These are phyloP conservation scores for Filobasidium uniguttulatum DNA, from an alignment of 1,284 basidiomycete genomes.

Conservation along the genomic window DNA sequence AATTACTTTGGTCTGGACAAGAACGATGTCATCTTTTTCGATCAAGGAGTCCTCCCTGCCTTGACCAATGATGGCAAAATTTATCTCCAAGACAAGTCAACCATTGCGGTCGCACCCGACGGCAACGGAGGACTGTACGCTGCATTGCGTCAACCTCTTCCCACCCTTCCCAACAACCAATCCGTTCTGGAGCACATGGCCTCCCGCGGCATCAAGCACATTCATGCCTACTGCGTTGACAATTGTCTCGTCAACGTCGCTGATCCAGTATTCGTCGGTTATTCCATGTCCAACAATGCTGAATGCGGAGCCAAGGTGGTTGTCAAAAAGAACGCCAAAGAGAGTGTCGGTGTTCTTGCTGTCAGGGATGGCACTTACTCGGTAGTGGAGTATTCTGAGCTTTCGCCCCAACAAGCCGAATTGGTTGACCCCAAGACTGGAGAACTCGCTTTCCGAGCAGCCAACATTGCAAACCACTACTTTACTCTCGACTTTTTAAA, in stretches of 20 bases:
- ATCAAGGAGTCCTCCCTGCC: slow-evolving; percentile 95
- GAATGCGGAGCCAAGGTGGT: slow-evolving; percentile 95
- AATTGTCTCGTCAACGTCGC: slow-evolving; percentile 97
- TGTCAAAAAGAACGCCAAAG: slow-evolving; percentile 69
- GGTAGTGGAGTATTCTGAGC: slow-evolving; percentile 97
- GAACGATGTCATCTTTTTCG: slow-evolving; percentile 81
- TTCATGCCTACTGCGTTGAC: slow-evolving; percentile 96
- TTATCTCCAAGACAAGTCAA: slow-evolving; percentile 63
- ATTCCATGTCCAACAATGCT: slow-evolving; percentile 69
- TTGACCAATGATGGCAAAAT: slow-evolving; percentile 89
- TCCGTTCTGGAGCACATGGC: slow-evolving; percentile 76
- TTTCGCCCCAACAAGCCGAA: slow-evolving; percentile 73
- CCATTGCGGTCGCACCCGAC: slow-evolving; percentile 84
- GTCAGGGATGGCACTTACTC: slow-evolving; percentile 65
- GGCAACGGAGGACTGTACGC: slow-evolving; percentile 97
- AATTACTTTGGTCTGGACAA: slow-evolving; percentile 69
- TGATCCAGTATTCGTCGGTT: slow-evolving; percentile 92
- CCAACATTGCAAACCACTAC: slow-evolving; percentile 97
- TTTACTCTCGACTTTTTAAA: slow-evolving; percentile 83
- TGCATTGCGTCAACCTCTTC: slow-evolving; percentile 67
- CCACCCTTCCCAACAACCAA: slow-evolving; percentile 43
- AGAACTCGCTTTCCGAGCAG: slow-evolving; percentile 79
- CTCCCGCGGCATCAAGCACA: slow-evolving; percentile 64
- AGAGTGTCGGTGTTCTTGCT: slow-evolving; percentile 91
- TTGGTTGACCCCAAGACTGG: slow-evolving; percentile 53